A percentile compares a stretch with the other conserved stretches of the same genome.
phyloP scores from a whole-genome alignment of 306 rosid species.

The Trichosanthes cucumerina region DNA sequence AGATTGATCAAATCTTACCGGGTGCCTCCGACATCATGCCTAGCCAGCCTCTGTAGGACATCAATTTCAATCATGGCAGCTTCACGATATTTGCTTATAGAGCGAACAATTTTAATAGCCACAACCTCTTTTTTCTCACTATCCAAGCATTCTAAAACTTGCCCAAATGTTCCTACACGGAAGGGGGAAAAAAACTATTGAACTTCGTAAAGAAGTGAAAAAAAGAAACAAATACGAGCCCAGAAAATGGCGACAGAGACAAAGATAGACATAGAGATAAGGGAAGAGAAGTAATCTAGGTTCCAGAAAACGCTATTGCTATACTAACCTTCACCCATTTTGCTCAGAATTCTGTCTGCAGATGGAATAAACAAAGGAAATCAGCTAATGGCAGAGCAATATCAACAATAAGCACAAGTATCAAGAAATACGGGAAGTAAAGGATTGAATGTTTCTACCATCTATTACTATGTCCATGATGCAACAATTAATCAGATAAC shows the following conservation, averaged over 20 bases:
- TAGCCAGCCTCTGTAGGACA: constrained; percentile 52
- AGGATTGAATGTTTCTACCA: not conserved
- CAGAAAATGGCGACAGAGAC: not conserved
- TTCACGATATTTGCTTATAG: constrained; percentile 56
- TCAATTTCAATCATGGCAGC: constrained; percentile 82
- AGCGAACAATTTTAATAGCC: constrained; percentile 63
- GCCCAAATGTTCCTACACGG: constrained; percentile 71
- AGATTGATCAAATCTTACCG: constrained; percentile 37
- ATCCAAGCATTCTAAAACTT: constrained; percentile 69
- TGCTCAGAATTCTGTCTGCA: constrained; percentile 68
- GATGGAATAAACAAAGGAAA: constrained; percentile 3
- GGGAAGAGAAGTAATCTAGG: not conserved
- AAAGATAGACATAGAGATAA: not conserved
- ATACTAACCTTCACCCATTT: constrained; percentile 72
- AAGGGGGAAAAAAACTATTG: not conserved
- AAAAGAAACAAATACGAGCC: not conserved
- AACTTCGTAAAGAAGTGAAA: not conserved
- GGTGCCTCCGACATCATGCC: constrained; percentile 51
- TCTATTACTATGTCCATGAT: not conserved
- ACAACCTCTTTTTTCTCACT: constrained; percentile 60
- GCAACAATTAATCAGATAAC: not conserved
- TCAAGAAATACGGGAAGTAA: not conserved
- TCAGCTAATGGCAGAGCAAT: constrained; percentile 2
- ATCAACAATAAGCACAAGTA: not conserved
- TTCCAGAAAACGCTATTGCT: not conserved